Base-by-base conservation (phyloP, 148 eudicot genomes). In the Rhododendron kiyosumense region DNA sequence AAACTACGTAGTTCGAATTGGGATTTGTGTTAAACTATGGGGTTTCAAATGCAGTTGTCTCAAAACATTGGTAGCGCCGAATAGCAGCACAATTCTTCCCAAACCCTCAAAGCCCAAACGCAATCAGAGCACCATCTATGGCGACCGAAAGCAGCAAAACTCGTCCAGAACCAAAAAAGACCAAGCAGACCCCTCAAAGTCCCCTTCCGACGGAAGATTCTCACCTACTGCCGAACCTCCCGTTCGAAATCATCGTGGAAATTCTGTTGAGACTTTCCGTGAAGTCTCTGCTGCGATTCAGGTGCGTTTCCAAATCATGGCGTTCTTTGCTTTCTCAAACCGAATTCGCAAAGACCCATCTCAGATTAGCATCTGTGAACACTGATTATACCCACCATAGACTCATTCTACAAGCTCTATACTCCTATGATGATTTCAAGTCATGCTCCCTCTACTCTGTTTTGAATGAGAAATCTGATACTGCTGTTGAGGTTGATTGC, bases 231-330 rank as follows among this genome's bases (percentile, higher is more conserved):
- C 5, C 45, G 43, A 10, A 17, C 26, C 84, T 89, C 14, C 91
- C 89, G 8, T 11, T 18, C 22, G 91, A 89, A 46, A 46, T 89
- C 46, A 65, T 78, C 38, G 2, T 36, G 1, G 86, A 89, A 46
- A 89, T 87, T 45, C 89, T 87, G 57, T 22, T 43, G 26, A 67
- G 89, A 32, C 89, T 52, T 52, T 12, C 18, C 17, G 20, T 52
- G 18, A 52, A 52, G 59, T 15, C 59, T 13, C 59, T 52, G 30
- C 67, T 81, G 76, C 85, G 49, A 34, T 86, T 81, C 85, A 90
- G 26, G 78, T 83, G 85, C n/a, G 88, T 89, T 81, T 87, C 84
- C 15, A 87, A 87, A 79, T 74, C 54, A 30, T 89, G 89, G 91
- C 82, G 36, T 45, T 75, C 84, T 32, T 49, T 88, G 36, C 91